These are phyloP conservation scores for Bolboschoenoplectus hybrid DNA, from an alignment of 202 grass and related monocot genomes.

Conservation along the genomic window DNA sequence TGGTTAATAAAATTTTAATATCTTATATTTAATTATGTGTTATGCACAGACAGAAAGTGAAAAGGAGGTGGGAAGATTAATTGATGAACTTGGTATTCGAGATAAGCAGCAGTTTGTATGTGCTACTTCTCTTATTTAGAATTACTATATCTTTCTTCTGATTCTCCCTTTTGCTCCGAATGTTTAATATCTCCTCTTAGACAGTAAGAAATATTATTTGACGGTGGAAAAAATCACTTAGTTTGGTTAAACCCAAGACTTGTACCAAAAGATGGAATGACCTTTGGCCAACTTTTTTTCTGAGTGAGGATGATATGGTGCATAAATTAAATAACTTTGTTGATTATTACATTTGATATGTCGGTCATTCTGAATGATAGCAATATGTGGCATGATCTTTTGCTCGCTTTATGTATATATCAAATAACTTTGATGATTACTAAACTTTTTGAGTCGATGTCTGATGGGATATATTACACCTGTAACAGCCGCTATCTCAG, in stretches of 20 bases:
- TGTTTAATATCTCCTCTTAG: background rate
- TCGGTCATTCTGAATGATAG: background rate
- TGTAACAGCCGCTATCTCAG: slow-evolving; percentile 82
- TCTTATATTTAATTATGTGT: background rate
- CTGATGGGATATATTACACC: slow-evolving; percentile 28
- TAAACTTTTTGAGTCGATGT: slow-evolving; percentile 4
- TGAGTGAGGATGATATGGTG: background rate
- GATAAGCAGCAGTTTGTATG: slow-evolving; percentile 83
- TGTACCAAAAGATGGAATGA: background rate
- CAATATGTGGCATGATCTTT: background rate
- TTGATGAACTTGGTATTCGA: slow-evolving; percentile 78
- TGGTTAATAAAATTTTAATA: slow-evolving; percentile 30
- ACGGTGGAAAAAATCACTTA: background rate
- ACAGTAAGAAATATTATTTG: background rate
- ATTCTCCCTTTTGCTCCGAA: background rate
- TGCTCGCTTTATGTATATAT: background rate
- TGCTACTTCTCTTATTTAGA: slow-evolving; percentile 32
- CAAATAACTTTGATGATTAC: background rate
- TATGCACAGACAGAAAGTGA: slow-evolving; percentile 80
- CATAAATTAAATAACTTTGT: background rate
- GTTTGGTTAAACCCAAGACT: background rate
- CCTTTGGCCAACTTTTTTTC: background rate
- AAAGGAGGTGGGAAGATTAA: slow-evolving; percentile 62
- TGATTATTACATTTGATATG: background rate
- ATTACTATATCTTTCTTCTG: slow-evolving; percentile 8